These are phyloP conservation scores for Zhuliangozyma blackwelliae DNA, from an alignment of 1,139 yeast species.

Conservation along the genomic window DNA sequence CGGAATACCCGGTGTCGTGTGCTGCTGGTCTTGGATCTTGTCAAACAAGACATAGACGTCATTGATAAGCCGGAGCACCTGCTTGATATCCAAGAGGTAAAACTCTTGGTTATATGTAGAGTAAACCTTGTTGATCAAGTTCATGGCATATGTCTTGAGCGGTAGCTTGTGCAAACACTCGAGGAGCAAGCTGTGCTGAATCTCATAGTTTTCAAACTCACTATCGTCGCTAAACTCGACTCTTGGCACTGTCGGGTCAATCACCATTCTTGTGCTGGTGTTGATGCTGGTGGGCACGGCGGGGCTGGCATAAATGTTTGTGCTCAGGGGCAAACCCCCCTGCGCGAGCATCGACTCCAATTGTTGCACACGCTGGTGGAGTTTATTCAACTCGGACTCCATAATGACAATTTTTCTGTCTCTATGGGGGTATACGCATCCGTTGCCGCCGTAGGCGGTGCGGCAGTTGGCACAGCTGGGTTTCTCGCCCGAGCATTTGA, in stretches of 20 bases:
- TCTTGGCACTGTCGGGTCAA: background rate
- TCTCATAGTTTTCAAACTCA: conserved; percentile 4
- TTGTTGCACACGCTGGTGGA: conserved; percentile 35
- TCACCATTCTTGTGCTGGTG: background rate
- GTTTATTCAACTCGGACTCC: conserved; percentile 45
- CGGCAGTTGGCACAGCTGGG: conserved; percentile 41
- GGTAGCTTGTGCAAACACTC: conserved; percentile 17
- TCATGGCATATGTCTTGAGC: conserved; percentile 22
- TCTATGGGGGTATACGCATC: conserved; percentile 45
- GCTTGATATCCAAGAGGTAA: conserved; percentile 23
- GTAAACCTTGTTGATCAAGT: conserved; percentile 27
- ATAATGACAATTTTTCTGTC: conserved; percentile 49
- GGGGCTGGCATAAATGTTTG: background rate
- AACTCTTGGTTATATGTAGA: conserved; percentile 37
- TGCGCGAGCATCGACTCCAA: conserved; percentile 2
- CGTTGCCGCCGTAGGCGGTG: conserved; percentile 26
- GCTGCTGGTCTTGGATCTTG: conserved; percentile 13
- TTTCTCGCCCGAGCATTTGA: conserved; percentile 42
- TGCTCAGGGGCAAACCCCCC: background rate
- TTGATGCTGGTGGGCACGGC: background rate
- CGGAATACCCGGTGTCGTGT: conserved; percentile 6
- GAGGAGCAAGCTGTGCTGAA: conserved; percentile 6
- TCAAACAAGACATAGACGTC: conserved; percentile 25
- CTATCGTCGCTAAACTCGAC: conserved; percentile 3
- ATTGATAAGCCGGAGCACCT: conserved; percentile 11